Evolutionary conservation across 768 basidiomycete species (phyloP), one percentile per base, ranked within the genome.

Genomic region (Boletus coccyginus): DNA sequence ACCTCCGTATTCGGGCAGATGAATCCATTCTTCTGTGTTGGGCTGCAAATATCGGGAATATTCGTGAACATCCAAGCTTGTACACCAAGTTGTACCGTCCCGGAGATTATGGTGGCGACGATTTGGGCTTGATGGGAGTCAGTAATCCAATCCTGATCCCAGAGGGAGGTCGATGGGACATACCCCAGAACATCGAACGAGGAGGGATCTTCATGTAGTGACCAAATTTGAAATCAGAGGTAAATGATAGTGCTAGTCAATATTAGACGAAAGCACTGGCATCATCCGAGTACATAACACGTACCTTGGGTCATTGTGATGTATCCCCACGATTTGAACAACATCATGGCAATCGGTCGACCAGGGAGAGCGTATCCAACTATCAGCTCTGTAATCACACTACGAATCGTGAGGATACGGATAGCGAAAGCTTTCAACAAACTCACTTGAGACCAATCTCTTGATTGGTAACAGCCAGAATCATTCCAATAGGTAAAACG

Each of bases 391-490:
- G 88, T 83, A 53, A 92, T 81, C 36, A 91, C 88, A 65, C 66
- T 67, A 39, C 46, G 7, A 21, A 43, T 14, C 12, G 12, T 67
- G 31, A 61, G 7, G 35, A 41, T 12, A 7, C 7, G 1, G 10
- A 29, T 19, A 12, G 9, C 0, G 3, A 31, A 42, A 11, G 1
- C 7, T 21, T 5, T 17, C 1, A 11, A 31, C 7, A 31, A 33
- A 60, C 66, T 33, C 19, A 67, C 66, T 79, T 82, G 8, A 81
- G 67, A 66, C 78, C 88, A 53, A 90, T 78, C 69, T 90, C 86
- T 62, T 88, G 85, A 68, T 92, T 92, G 27, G 90, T 92, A 55
- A 90, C 82, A 1, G 88, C 88, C 58, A 89, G 84, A 57, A 92
- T 89, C 81, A 76, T 73, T 61, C 87, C 89, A 52, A 88, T 81